A percentile compares a stretch with the other conserved stretches of the same genome.
Evolutionary conservation across 2,329 filamentous ascomycete genomes (phyloP).

Genomic region (Dichotomopilus funicola): DNA sequence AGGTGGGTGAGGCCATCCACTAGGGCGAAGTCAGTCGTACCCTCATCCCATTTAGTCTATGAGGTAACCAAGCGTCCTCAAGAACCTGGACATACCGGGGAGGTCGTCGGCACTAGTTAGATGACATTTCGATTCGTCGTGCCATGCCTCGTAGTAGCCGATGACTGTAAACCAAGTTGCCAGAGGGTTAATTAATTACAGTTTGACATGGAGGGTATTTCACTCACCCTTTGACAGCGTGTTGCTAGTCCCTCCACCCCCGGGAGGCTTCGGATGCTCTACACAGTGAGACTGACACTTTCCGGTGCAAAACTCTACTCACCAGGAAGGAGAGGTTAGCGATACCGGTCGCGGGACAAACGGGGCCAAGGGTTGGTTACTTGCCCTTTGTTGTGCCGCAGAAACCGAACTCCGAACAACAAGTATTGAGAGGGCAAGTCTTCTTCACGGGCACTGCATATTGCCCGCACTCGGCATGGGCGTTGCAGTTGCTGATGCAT

Average conservation of each 20-base stretch:
- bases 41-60: neutral
- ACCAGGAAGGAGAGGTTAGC: neutral
- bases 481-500: conserved; percentile 7
- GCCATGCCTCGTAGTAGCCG: neutral
- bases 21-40: neutral
- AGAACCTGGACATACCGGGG: neutral
- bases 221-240: neutral
- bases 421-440: conserved; percentile 8
- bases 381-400: conserved; percentile 25
- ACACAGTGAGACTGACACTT: neutral
- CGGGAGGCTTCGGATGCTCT: neutral
- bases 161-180: neutral
- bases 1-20: neutral
- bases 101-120: neutral
- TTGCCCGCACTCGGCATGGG: conserved; percentile 4
- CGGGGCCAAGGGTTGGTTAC: neutral
- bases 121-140: neutral
- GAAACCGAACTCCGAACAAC: conserved; percentile 24
- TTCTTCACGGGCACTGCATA: neutral
- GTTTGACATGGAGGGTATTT: neutral
- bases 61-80: neutral
- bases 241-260: neutral
- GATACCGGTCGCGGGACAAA: neutral
- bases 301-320: neutral
- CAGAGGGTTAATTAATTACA: neutral